These are phyloP conservation scores for Helicocarpus griseus DNA, from an alignment of 2,329 filamentous ascomycete species.

Conservation along the genomic window DNA sequence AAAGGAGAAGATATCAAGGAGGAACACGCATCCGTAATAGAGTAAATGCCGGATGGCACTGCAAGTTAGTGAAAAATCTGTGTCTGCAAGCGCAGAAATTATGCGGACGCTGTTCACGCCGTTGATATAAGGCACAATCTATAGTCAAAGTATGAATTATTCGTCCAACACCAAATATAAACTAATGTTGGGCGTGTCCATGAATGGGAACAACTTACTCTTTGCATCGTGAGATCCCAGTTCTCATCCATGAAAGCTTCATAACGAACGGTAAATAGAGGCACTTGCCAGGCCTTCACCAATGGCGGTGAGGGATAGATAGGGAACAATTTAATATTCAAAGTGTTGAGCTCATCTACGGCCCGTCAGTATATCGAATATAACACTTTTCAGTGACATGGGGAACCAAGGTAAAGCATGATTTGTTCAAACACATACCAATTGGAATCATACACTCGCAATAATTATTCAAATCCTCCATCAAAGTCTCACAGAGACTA, in stretches of 20 bases:
- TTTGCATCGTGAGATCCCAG: conserved; percentile 46
- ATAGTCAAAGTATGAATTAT: not conserved
- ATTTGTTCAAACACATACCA: no score
- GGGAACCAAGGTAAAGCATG: no score
- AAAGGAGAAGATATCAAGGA: conserved; percentile 95
- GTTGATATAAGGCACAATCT: conserved; percentile 78
- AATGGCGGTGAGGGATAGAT: conserved; percentile 65
- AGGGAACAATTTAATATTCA: conserved; percentile 94
- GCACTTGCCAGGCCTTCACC: conserved; percentile 83
- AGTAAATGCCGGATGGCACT: conserved; percentile 81
- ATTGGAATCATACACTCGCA: conserved; percentile 98
- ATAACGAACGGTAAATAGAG: conserved; percentile 56
- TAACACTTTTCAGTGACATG: no score
- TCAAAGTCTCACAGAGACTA: conserved; percentile 70
- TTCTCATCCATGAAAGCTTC: conserved; percentile 44
- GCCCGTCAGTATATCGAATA: not conserved
- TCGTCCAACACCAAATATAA: not conserved
- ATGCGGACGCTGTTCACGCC: conserved; percentile 82
- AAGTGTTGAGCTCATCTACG: conserved; percentile 78
- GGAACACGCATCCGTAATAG: conserved; percentile 82
- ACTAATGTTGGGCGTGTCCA: not conserved
- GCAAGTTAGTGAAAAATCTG: conserved; percentile 76
- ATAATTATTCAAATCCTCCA: conserved; percentile 94
- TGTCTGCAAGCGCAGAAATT: conserved; percentile 75
- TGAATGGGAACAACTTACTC: conserved; percentile 24